Evolutionary conservation across 1,139 yeast species (phyloP).

Genomic region (Blastobotrys ciferrii): DNA sequence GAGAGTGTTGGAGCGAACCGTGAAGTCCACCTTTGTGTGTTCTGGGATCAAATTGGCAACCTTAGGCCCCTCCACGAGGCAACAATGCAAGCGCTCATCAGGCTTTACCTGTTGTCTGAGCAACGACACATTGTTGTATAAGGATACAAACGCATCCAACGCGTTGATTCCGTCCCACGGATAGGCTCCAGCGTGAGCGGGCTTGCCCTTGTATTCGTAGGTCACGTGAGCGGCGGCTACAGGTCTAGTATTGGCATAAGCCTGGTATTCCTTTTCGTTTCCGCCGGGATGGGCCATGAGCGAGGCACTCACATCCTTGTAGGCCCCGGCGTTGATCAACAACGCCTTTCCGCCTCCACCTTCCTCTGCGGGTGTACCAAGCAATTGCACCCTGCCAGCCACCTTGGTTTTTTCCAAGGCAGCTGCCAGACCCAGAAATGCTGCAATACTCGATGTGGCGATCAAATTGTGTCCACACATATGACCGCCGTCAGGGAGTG

Average conservation of each 20-base stretch:
- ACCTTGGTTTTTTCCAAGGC: conserved; percentile 25
- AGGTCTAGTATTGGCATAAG: conserved; percentile 4
- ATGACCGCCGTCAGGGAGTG: conserved; percentile 32
- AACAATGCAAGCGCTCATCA: conserved; percentile 12
- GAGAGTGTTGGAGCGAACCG: conserved; percentile 6
- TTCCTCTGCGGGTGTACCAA: conserved; percentile 36
- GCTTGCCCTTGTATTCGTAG: conserved; percentile 13
- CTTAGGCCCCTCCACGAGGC: conserved; percentile 15
- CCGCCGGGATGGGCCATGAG: conserved; percentile 29
- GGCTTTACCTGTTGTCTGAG: conserved; percentile 17
- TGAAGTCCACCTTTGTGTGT: conserved; percentile 10
- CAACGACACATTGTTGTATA: conserved; percentile 13
- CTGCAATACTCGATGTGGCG: conserved; percentile 27
- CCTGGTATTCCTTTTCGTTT: neutral
- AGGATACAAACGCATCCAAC: conserved; percentile 15
- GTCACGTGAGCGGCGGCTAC: conserved; percentile 3
- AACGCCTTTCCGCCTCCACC: conserved; percentile 31
- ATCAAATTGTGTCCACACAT: conserved; percentile 35
- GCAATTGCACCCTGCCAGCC: conserved; percentile 30
- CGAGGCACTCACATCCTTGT: conserved; percentile 26
- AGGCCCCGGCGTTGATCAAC: conserved; percentile 31
- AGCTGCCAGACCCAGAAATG: conserved; percentile 23
- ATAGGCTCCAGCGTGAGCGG: conserved; percentile 16
- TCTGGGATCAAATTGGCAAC: conserved; percentile 18
- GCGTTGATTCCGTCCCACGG: conserved; percentile 19